Percentiles rank a stretch among this genome's conserved stretches.
phyloP scores from a whole-genome alignment of 202 grass and related monocot genomes.

The Schoenoplectus tabernaemontani region DNA sequence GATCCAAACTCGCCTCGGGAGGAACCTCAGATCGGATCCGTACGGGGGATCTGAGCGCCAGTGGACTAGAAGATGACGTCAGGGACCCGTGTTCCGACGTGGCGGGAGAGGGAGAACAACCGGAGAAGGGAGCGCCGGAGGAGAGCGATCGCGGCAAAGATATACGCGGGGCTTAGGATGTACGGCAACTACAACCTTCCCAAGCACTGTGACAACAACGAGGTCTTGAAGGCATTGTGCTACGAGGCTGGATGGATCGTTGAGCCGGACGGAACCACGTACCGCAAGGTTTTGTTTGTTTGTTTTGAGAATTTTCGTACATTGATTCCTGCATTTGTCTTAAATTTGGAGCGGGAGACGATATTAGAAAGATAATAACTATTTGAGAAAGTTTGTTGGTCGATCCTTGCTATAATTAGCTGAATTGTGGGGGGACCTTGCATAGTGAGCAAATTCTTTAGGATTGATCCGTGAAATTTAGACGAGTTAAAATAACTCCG shows the following conservation, averaged over 20 bases:
- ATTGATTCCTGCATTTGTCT: constrained; percentile 7
- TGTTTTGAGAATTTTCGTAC: neutral
- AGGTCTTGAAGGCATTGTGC: constrained; percentile 70
- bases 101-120: constrained; percentile 88
- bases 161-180: constrained; percentile 51
- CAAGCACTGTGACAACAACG: constrained; percentile 87
- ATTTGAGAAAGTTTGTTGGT: neutral
- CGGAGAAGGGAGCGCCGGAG: constrained; percentile 44
- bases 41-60: neutral
- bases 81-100: constrained; percentile 30
- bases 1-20: constrained; percentile 4
- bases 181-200: constrained; percentile 65
- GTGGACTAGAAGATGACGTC: constrained; percentile 33
- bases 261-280: constrained; percentile 76
- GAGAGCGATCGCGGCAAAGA: constrained; percentile 41
- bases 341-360: constrained; percentile 11
- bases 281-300: constrained; percentile 52
- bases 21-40: constrained; percentile 12
- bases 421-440: neutral
- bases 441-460: neutral
- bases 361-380: neutral
- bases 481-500: neutral
- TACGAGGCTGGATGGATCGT: constrained; percentile 75
- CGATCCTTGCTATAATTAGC: neutral
- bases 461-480: constrained; percentile 1